Evolutionary conservation across 306 rosid species (phyloP).

Genomic region (Mimosa pudica): DNA sequence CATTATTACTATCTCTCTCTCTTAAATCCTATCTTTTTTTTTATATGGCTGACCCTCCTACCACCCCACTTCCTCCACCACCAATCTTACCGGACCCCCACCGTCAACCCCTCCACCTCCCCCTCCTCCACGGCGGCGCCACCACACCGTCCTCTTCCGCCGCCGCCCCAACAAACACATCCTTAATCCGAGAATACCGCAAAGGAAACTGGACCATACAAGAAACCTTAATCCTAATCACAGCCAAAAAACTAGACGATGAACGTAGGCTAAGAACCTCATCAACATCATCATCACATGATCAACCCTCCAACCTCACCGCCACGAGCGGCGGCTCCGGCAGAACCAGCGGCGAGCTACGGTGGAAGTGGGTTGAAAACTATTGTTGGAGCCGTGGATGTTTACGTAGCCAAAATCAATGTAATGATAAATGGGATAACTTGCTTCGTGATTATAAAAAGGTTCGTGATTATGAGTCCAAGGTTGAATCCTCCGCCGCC

Average conservation of each 20-base stretch:
- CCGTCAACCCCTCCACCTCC: slow-evolving; percentile 27
- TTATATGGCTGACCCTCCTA: slow-evolving; percentile 65
- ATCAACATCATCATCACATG: background rate
- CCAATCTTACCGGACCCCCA: slow-evolving; percentile 36
- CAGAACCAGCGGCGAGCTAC: slow-evolving; percentile 48
- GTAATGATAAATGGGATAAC: slow-evolving; percentile 76
- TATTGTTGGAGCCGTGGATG: slow-evolving; percentile 74
- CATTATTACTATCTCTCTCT: background rate
- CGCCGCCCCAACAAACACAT: background rate
- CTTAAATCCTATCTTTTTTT: background rate
- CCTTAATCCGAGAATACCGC: slow-evolving; percentile 50
- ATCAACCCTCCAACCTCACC: background rate
- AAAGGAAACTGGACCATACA: slow-evolving; percentile 72
- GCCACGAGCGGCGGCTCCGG: slow-evolving; percentile 37
- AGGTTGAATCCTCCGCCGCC: slow-evolving; percentile 30
- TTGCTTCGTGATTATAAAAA: slow-evolving; percentile 65
- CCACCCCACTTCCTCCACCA: slow-evolving; percentile 47
- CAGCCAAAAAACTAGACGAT: slow-evolving; percentile 63
- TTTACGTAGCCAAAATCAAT: slow-evolving; percentile 66
- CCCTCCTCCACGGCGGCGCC: slow-evolving; percentile 24
- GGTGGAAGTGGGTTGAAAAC: slow-evolving; percentile 80
- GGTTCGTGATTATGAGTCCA: slow-evolving; percentile 63
- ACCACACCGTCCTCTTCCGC: slow-evolving; percentile 27
- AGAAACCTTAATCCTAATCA: slow-evolving; percentile 59
- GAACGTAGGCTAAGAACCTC: slow-evolving; percentile 43